A percentile compares a stretch with the other conserved stretches of the same genome.
These are phyloP conservation scores for Lepiota venenata DNA, from an alignment of 768 basidiomycete species.

Conservation along the genomic window DNA sequence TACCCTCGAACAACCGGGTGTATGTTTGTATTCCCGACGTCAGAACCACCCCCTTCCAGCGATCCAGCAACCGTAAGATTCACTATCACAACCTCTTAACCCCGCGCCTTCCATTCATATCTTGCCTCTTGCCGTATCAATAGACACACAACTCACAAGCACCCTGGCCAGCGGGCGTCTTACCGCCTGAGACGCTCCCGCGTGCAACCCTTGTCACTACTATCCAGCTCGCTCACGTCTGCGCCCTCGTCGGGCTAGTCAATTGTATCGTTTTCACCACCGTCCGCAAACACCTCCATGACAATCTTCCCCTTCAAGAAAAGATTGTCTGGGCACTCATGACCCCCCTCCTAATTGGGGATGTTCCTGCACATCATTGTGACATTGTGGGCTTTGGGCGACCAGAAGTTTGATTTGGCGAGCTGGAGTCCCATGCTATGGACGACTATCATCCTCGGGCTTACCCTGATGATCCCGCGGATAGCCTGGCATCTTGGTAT, in stretches of 20 bases:
- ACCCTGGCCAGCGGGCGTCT: constrained; percentile 54
- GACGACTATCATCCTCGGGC: constrained; percentile 59
- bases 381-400: constrained; percentile 77
- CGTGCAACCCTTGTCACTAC: constrained; percentile 66
- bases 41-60: constrained; percentile 21
- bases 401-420: constrained; percentile 55
- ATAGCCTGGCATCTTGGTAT: constrained; percentile 74
- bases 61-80: constrained; percentile 59
- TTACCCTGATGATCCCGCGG: constrained; percentile 66
- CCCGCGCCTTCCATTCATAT: constrained; percentile 3
- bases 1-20: constrained; percentile 8
- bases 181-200: constrained; percentile 49
- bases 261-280: constrained; percentile 66
- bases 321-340: constrained; percentile 63
- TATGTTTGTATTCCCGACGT: not conserved
- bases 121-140: not conserved
- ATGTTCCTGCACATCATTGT: constrained; percentile 62
- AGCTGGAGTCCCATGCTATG: constrained; percentile 71
- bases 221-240: constrained; percentile 75
- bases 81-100: not conserved
- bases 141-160: constrained; percentile 76
- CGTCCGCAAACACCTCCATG: constrained; percentile 54
- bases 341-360: constrained; percentile 66
- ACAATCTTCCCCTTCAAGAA: constrained; percentile 65
- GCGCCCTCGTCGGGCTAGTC: constrained; percentile 67